Evolutionary conservation across 306 rosid genomes (phyloP).

Genomic region (Prunus padus): DNA sequence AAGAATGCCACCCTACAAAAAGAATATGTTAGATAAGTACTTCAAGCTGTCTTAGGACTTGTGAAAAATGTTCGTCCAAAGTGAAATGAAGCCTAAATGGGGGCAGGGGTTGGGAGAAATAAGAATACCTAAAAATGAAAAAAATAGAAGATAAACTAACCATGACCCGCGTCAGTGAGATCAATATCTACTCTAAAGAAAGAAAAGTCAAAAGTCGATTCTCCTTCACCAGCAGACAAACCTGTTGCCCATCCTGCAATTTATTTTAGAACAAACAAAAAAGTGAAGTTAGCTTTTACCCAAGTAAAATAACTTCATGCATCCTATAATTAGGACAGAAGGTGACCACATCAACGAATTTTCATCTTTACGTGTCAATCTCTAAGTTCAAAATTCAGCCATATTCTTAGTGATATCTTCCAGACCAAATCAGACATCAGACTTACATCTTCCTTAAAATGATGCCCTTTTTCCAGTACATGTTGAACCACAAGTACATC

Average conservation of each 20-base stretch:
- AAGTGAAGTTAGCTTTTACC: background rate
- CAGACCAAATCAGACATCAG: no score
- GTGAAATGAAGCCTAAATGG: background rate
- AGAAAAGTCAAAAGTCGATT: constrained; percentile 57
- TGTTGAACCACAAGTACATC: no score
- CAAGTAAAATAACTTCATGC: background rate
- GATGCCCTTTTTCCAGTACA: no score
- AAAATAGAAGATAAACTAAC: constrained; percentile 37
- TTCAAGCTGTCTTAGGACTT: background rate
- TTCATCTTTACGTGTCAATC: background rate
- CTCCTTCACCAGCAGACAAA: constrained; percentile 76
- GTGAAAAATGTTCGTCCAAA: background rate
- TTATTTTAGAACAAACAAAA: constrained; percentile 3
- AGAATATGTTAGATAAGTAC: background rate
- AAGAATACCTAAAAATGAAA: background rate
- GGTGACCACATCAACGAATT: background rate
- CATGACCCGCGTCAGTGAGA: constrained; percentile 92
- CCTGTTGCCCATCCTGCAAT: constrained; percentile 92
- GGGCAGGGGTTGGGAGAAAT: background rate
- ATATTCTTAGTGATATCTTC: background rate
- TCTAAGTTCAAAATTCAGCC: background rate
- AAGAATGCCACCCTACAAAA: background rate
- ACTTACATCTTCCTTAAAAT: no score
- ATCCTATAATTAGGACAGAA: background rate
- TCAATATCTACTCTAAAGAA: constrained; percentile 79